Percentiles rank a stretch among this genome's conserved stretches.
Evolutionary conservation across 345 rosid species (phyloP).

Genomic region (Populus pruinosa): DNA sequence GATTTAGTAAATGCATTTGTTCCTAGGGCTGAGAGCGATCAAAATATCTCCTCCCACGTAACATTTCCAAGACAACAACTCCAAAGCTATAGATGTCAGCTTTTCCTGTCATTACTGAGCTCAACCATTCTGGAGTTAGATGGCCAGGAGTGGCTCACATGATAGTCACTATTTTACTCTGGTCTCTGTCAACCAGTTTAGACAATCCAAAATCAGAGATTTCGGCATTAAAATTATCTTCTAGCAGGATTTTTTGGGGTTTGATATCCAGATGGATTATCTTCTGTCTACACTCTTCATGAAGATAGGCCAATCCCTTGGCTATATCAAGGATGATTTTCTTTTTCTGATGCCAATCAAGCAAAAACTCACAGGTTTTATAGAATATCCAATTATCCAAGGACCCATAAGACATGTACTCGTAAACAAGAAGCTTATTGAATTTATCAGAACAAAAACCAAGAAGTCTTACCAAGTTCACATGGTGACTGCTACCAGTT

Average conservation of each 20-base stretch:
- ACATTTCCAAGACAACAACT: conserved; percentile 65
- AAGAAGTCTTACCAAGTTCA: conserved; percentile 12
- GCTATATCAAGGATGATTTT: conserved; percentile 7
- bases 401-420: conserved; percentile 12
- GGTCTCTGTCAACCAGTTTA: conserved; percentile 4
- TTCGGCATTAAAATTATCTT: conserved; percentile 14
- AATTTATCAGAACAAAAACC: conserved; percentile 22
- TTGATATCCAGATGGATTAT: conserved; percentile 20
- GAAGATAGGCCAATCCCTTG: conserved; percentile 20
- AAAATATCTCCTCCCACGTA: conserved; percentile 61
- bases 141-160: conserved; percentile 26
- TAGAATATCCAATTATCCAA: conserved; percentile 16
- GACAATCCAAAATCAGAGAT: conserved; percentile 27
- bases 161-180: conserved; percentile 20
- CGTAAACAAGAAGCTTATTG: conserved; percentile 10
- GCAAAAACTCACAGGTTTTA: not conserved
- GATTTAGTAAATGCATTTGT: not conserved
- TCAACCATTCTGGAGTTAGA: conserved; percentile 13
- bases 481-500: conserved; percentile 8
- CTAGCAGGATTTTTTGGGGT: conserved; percentile 11
- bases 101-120: conserved; percentile 49
- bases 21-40: conserved; percentile 50
- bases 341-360: conserved; percentile 15
- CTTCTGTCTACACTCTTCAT: conserved; percentile 17
- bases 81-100: conserved; percentile 72